A percentile compares a stretch with the other conserved stretches of the same genome.
Conservation (phyloP, 139 green algal genomes). For the Picochlorum sp. region DNA sequence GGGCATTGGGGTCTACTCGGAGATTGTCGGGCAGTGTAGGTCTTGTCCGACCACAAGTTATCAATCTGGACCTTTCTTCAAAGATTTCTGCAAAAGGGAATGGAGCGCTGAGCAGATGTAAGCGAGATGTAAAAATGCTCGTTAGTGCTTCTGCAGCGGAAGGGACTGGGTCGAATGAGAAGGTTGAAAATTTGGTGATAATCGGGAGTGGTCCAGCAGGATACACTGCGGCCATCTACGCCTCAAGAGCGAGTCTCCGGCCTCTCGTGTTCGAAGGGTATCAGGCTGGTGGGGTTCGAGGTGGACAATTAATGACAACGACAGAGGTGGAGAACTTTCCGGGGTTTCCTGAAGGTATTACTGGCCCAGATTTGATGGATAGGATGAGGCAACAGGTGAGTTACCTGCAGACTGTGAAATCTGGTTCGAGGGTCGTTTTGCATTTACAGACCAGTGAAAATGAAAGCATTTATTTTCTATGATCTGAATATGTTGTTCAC, state of each 20-base stretch:
- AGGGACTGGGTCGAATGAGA: not conserved
- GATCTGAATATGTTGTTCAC: no score
- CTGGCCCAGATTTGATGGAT: conserved; percentile 96
- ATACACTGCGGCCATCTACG: conserved; percentile 90
- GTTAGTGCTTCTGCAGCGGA: no score
- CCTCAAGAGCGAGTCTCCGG: conserved; percentile 78
- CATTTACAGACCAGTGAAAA: not conserved
- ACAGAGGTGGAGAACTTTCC: conserved; percentile 86
- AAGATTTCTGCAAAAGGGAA: no score
- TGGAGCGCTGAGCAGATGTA: no score
- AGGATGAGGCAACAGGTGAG: conserved; percentile 87
- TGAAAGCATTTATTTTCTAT: conserved; percentile 11
- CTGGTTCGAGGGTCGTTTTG: not conserved
- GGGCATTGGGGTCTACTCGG: no score
- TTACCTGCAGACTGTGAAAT: conserved; percentile 10
- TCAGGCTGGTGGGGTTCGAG: conserved; percentile 67
- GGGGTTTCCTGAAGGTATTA: conserved; percentile 94
- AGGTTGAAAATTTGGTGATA: conserved; percentile 66
- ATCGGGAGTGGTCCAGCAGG: conserved; percentile 73
- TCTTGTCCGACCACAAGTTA: no score
- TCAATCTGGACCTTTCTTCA: no score
- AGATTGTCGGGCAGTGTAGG: no score
- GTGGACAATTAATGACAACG: conserved; percentile 96
- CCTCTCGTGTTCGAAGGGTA: conserved; percentile 91
- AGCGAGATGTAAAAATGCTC: no score